Conservation (phyloP, 1,284 basidiomycete species). For the Apiotrichum akiyoshidainum region DNA sequence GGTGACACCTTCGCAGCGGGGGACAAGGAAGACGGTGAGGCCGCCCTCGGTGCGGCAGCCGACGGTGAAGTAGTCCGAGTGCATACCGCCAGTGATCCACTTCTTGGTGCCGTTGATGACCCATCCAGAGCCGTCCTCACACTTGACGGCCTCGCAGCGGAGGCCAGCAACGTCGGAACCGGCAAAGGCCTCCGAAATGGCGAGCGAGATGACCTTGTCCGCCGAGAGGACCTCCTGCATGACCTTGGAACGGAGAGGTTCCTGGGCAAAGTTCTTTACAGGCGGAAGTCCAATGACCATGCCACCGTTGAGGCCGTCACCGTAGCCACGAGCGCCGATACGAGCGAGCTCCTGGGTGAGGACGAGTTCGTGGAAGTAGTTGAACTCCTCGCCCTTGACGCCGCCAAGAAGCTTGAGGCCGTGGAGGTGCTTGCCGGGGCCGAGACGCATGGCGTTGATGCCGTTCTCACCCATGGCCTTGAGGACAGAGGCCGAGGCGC, state of each 20-base stretch:
- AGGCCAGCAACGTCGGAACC: slow-evolving; percentile 85
- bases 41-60: slow-evolving; percentile 60
- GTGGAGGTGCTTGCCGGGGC: slow-evolving; percentile 71
- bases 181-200: slow-evolving; percentile 83
- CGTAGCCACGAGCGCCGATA: slow-evolving; percentile 74
- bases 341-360: slow-evolving; percentile 82
- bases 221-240: slow-evolving; percentile 74
- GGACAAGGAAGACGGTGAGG: slow-evolving; percentile 79
- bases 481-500: slow-evolving; percentile 52
- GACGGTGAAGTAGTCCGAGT: slow-evolving; percentile 48
- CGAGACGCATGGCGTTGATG: slow-evolving; percentile 85
- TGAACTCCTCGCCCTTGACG: slow-evolving; percentile 82
- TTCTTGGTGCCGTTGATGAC: slow-evolving; percentile 84
- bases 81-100: slow-evolving; percentile 87
- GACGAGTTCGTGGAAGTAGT: slow-evolving; percentile 71
- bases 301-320: slow-evolving; percentile 72
- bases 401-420: slow-evolving; percentile 80
- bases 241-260: slow-evolving; percentile 58
- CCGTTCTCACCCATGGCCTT: slow-evolving; percentile 59
- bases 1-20: slow-evolving; percentile 72
- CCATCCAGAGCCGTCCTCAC: slow-evolving; percentile 68
- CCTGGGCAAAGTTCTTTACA: slow-evolving; percentile 57
- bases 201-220: slow-evolving; percentile 68
- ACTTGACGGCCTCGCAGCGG: slow-evolving; percentile 76
- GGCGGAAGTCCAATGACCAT: slow-evolving; percentile 72